Base-by-base conservation (phyloP, 2,329 filamentous ascomycete genomes). In the Colletotrichum paranaense region DNA sequence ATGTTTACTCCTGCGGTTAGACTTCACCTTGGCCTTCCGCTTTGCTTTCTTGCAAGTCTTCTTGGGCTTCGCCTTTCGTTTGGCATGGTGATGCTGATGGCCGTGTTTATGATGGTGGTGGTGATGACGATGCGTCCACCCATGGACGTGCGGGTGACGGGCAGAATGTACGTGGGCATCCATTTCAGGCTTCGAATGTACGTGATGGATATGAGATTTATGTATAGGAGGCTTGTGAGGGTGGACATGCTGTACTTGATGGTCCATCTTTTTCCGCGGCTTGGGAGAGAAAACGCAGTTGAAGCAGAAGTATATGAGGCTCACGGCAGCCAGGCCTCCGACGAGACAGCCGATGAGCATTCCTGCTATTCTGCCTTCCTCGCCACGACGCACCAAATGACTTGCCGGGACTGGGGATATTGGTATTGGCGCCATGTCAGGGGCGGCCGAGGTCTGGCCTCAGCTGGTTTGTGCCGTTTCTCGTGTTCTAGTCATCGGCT, bases 261-360 rank as follows among this genome's bases (percentile, higher is more conserved):
- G 30, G 14, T 4, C 22, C 5, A 22, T 22, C 30, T 67, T 58
- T 26, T 46, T 67, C 3, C 35, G 55, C 28, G 19, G 28, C 14
- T 63, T 38, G 5, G 67, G 52, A 9, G 60, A 49, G 12, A 74
- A 72, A n/a, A 52, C 67, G 42, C 57, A 59, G 68, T 63, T 53
- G 62, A 67, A 58, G 53, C 72, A 74, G 8, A 38, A 55, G 49
- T 74, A 72, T 2, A 74, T 49, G 28, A 74, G 42, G 49, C 46
- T 49, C 7, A 62, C 24, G 26, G 58, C 68, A n/a, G 62, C 14
- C 8, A 72, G 26, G 11, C 62, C 72, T 14, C 55, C 68, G 1
- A 74, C 6, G 24, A 74, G 68, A n/a, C 68, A 71, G n/a, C 72
- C 72, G 26, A 74, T 46, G n/a, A 74, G 57, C 62, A 67, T 52